These are phyloP conservation scores for Solanum habrochaites DNA, from an alignment of 257 asterid species.

Conservation along the genomic window DNA sequence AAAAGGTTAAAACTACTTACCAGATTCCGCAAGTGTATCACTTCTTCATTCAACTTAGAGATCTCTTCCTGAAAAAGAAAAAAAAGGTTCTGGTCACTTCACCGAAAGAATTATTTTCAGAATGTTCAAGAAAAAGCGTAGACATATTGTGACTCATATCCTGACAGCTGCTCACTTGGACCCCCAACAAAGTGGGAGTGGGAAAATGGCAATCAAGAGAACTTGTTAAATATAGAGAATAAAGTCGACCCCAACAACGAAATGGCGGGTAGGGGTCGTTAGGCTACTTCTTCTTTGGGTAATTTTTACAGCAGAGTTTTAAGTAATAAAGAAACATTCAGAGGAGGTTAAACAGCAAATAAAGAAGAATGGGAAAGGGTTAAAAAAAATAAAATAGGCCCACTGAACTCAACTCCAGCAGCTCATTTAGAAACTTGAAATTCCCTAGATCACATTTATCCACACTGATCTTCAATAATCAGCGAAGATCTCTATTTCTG, in stretches of 20 bases:
- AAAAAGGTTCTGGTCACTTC: background rate
- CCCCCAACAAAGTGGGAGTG: background rate
- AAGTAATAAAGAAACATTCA: background rate
- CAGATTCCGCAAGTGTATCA: constrained; percentile 41
- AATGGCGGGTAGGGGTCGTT: background rate
- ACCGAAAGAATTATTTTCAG: background rate
- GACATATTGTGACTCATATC: background rate
- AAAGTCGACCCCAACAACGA: background rate
- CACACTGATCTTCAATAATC: background rate
- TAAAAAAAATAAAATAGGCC: background rate
- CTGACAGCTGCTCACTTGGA: background rate
- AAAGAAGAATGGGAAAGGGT: background rate
- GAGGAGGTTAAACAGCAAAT: background rate
- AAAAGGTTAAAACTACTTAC: constrained; percentile 19
- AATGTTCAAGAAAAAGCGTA: background rate
- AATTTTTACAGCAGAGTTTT: background rate
- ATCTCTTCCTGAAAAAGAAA: constrained; percentile 55
- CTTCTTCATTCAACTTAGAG: constrained; percentile 57
- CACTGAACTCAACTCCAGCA: background rate
- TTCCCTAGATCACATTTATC: background rate
- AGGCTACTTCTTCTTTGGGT: background rate
- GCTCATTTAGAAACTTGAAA: background rate
- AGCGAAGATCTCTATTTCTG: background rate
- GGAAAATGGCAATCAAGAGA: background rate
- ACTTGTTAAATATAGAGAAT: background rate